Evolutionary conservation across 2,329 filamentous ascomycete species (phyloP).

Genomic region (Aspergillus sp.): DNA sequence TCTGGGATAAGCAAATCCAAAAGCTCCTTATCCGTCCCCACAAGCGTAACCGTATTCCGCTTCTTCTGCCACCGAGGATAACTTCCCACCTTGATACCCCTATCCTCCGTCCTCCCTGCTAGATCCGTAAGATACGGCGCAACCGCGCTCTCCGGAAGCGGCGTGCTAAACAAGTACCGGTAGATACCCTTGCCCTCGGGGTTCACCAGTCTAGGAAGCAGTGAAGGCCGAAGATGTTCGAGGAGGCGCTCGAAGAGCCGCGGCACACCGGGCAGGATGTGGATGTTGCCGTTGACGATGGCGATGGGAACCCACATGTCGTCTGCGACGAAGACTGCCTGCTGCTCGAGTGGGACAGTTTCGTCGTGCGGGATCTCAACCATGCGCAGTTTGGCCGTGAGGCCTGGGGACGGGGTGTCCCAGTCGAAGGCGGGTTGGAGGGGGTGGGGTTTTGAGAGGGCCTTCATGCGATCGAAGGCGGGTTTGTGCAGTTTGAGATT

Average conservation of each 20-base stretch:
- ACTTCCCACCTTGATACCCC: conserved; percentile 88
- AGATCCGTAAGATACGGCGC: conserved; percentile 80
- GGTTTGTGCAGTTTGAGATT: conserved; percentile 74
- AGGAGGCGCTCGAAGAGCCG: conserved; percentile 78
- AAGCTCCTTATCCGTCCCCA: conserved; percentile 71
- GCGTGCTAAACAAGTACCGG: conserved; percentile 81
- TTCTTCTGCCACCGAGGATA: conserved; percentile 91
- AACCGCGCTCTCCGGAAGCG: conserved; percentile 79
- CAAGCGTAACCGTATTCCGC: conserved; percentile 85
- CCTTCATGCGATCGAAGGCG: conserved; percentile 80
- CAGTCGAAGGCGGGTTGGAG: conserved; percentile 76
- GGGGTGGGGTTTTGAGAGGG: conserved; percentile 70
- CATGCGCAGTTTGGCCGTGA: conserved; percentile 86
- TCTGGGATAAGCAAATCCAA: conserved; percentile 78
- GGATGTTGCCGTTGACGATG: conserved; percentile 88
- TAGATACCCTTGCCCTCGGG: conserved; percentile 78
- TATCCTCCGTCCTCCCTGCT: conserved; percentile 68
- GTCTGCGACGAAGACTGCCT: conserved; percentile 76
- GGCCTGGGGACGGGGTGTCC: conserved; percentile 75
- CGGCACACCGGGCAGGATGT: conserved; percentile 90
- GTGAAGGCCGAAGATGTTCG: conserved; percentile 68
- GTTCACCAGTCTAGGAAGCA: conserved; percentile 72
- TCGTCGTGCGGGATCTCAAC: conserved; percentile 78
- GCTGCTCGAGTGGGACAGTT: conserved; percentile 62
- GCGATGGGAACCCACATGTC: conserved; percentile 88